Evolutionary conservation across 768 basidiomycete species (phyloP).

Genomic region (Xanthoconium stramineum): DNA sequence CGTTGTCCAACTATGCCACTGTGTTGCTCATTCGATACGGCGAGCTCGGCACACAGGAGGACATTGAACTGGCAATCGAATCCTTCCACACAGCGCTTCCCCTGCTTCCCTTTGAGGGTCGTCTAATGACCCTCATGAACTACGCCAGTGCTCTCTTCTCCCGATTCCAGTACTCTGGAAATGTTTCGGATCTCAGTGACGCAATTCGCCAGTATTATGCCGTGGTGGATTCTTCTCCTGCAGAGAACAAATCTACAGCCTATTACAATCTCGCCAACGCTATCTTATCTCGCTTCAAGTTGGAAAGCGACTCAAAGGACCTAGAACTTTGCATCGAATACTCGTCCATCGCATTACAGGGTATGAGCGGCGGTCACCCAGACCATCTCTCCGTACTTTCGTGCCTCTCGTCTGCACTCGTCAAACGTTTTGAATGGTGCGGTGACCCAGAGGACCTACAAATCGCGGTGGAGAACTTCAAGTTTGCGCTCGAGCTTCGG

Average conservation of each 20-base stretch:
- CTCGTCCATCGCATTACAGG: conserved; percentile 17
- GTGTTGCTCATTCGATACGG: conserved; percentile 28
- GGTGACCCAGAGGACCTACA: conserved; percentile 25
- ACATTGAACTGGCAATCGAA: conserved; percentile 30
- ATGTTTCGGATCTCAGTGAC: conserved; percentile 18
- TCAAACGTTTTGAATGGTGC: conserved; percentile 20
- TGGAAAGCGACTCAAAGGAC: conserved; percentile 17
- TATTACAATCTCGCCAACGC: conserved; percentile 32
- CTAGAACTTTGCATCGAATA: conserved; percentile 23
- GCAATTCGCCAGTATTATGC: conserved; percentile 25
- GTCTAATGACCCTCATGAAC: conserved; percentile 25
- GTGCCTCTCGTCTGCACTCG: conserved; percentile 22
- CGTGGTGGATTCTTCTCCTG: conserved; percentile 16
- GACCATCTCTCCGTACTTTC: conserved; percentile 18
- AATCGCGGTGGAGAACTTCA: conserved; percentile 25
- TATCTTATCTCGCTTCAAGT: conserved; percentile 28
- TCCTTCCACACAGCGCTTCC: conserved; percentile 22
- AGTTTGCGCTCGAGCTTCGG: conserved; percentile 18
- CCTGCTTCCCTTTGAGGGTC: conserved; percentile 16
- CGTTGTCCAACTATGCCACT: conserved; percentile 29
- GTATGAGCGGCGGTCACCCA: conserved; percentile 12
- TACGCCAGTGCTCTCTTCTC: conserved; percentile 29
- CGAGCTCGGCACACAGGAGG: conserved; percentile 17
- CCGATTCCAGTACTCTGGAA: conserved; percentile 23
- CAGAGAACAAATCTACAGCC: conserved; percentile 18